phyloP scores from a whole-genome alignment of 148 eudicot species.

The Camellia granthamiana region DNA sequence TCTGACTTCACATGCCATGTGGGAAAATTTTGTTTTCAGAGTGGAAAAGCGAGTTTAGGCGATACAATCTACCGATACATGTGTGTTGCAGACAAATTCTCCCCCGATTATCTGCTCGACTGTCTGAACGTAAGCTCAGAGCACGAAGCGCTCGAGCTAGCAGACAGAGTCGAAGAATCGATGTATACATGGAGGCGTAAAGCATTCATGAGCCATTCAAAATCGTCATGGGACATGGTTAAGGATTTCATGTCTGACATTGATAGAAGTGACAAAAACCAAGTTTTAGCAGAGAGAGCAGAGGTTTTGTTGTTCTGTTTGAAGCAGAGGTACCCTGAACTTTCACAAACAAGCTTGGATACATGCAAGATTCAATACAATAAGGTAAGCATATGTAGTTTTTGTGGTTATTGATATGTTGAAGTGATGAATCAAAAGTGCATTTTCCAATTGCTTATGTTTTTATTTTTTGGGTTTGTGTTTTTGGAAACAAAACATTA shows the following conservation, averaged over 20 bases:
- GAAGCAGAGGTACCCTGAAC: conserved; percentile 87
- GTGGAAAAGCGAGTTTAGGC: conserved; percentile 83
- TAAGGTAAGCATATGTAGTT: conserved; percentile 36
- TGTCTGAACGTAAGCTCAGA: conserved; percentile 64
- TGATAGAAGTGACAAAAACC: conserved; percentile 76
- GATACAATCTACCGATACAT: conserved; percentile 78
- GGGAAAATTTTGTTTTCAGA: conserved; percentile 34
- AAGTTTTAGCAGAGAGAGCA: conserved; percentile 70
- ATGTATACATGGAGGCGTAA: conserved; percentile 87
- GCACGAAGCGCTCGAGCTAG: conserved; percentile 91
- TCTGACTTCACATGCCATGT: not conserved
- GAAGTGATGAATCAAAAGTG: no score
- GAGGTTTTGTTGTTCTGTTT: conserved; percentile 61
- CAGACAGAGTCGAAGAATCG: conserved; percentile 85
- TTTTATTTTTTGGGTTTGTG: no score
- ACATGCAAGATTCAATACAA: conserved; percentile 91
- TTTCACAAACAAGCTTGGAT: conserved; percentile 88
- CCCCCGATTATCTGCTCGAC: conserved; percentile 72
- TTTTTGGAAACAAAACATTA: no score
- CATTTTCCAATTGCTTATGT: no score
- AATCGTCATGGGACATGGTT: conserved; percentile 76
- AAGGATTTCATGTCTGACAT: conserved; percentile 55
- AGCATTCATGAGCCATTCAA: conserved; percentile 57
- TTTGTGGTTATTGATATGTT: not conserved
- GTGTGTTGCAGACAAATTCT: conserved; percentile 56